Evolutionary conservation across 129 eudicot species (phyloP), one percentile per base, ranked within the genome.

Genomic region (Flaveria brownii): DNA sequence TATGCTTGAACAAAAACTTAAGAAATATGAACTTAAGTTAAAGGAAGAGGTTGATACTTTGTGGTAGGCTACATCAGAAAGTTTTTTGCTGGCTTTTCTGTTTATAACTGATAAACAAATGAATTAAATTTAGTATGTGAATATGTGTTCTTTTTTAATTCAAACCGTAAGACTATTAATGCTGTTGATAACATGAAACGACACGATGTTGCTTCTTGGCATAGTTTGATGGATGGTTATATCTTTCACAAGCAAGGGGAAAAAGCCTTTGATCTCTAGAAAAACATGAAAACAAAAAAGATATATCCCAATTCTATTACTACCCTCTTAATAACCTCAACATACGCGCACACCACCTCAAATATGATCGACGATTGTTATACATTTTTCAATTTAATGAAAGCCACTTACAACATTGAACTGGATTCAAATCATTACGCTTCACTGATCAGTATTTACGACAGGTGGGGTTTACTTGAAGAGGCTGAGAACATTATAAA

Each of bases 381-480:
- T n/a, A 74, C 68, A 20, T 94, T 50, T 87, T 87, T 94, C 72
- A 63, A 63, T 74, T 87, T 89, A 7, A 89, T 94, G 90, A 83
- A 83, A 50, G 68, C 80, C 14, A 33, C 17, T 18, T 87, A 91
- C 77, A 60, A 73, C 50, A 78, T 88, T 18, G 85, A 91, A 54
- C 94, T 96, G 26, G 60, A 80, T 82, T 84, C 96, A 28, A 90
- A 89, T 55, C 97, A 91, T 78, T 94, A 91, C 61, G 92, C 97
- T 8, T 33, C 87, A 23, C 80, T 20, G 22, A 20, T 20, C 22
- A 20, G 22, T 20, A 20, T 20, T 20, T 20, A 20, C 22, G 22
- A 20, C 22, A 20, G 22, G 22, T 20, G 22, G 87, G 20, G 88
- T 94, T 83, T 80, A 57, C 83, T 94, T 52, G 82, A 91, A 70